Base-by-base conservation (phyloP, 306 rosid genomes). In the Oxytropis ochrocephala region DNA sequence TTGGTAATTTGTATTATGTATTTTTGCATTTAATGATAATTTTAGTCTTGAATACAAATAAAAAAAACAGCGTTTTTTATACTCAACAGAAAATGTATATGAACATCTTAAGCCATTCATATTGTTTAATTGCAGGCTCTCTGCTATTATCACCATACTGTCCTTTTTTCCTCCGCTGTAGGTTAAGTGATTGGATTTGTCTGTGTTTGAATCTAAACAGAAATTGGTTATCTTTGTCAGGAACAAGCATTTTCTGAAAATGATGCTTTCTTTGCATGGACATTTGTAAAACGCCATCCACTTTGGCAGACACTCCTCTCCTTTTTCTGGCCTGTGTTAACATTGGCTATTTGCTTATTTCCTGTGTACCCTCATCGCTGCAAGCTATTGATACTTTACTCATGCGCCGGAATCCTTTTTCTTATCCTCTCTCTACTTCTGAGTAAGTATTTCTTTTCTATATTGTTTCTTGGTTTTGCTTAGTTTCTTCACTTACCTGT, bases 291-390 rank as follows among this genome's bases (percentile, higher is more conserved):
- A 75, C 85, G 91, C 50, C 70, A 92, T 48, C 99, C 99, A 32
- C 89, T 95, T 52, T 95, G 99, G 99, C 97, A 95, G 88, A 95
- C 99, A 0, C 99, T 95, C 57, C 97, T 95, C 63, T 85, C 99
- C 21, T 87, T 95, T 70, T 89, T 81, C 90, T 95, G 99, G 99
- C 99, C 97, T 7, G 99, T 95, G 74, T 69, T 91, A 70, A 95
- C 99, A 4, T 80, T 95, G 80, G 99, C 99, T 64, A 95, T 95
- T 51, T 95, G 99, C 86, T 80, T 95, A 82, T 95, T 95, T 85
- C 99, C 99, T 10, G 97, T 95, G 63, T 95, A 95, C 64, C 99
- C 99, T 67, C 97, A 89, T 84, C 76, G 87, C 64, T 88, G 96
- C 97, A 95, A 95, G 85, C 81, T 95, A 47, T 62, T 94, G 73